Base-by-base conservation (phyloP, 768 basidiomycete genomes). In the Hydnomerulius pinastri region DNA sequence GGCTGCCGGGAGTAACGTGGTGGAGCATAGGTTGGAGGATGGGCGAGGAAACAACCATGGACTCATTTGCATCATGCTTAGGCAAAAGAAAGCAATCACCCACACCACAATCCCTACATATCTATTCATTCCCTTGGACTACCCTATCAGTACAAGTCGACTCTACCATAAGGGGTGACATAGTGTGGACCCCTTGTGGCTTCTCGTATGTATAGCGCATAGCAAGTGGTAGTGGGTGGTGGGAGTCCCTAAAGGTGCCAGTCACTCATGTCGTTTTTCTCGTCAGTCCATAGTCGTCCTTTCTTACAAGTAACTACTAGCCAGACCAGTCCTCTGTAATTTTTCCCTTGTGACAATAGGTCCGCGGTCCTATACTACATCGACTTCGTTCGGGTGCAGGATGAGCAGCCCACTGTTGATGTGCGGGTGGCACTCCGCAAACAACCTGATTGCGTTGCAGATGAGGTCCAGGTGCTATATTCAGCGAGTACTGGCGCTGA, bases 121-220 rank as follows among this genome's bases (percentile, higher is more conserved):
- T 69, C 65, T 67, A 67, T 65, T 62, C 48, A 53, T 57, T 67
- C 62, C 44, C 57, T 58, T 53, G 60, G 67, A 66, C 65, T 45
- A 53, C 47, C 42, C 49, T 44, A 58, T 50, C 51, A 50, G 39
- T 50, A 48, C 57, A 48, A 48, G 30, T 27, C 53, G 46, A 43
- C 48, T 43, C 51, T 43, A 37, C 52, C 42, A 32, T 47, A 35
- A 46, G 30, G 15, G 48, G 54, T 56, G 50, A 56, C 20, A 24
- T 24, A 15, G 20, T 17, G n/a, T 36, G 10, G 29, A 28, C 23
- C 54, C 39, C 46, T 48, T 46, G 53, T 32, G 45, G 32, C 51
- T 52, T 41, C 40, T 17, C 45, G 25, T 39, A 27, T 50, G 48
- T 50, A 42, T 27, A 33, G 18, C n/a, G n/a, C n/a, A n/a, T 28